Base-by-base conservation (phyloP, 139 green algal genomes). In the Nannochloris sp. region DNA sequence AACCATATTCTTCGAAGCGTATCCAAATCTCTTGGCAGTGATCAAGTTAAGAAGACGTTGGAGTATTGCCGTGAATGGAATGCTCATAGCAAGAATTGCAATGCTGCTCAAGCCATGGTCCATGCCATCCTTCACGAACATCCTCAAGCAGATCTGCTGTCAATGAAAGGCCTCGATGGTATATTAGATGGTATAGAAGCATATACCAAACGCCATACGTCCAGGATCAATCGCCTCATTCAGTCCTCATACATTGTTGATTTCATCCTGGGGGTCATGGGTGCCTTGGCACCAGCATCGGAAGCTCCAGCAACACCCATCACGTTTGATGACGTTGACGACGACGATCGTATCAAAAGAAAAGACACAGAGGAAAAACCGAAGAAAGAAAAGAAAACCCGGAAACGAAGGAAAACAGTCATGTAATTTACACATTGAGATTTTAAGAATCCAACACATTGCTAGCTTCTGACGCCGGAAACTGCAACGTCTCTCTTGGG, bases 1-100 rank as follows among this genome's bases (percentile, higher is more conserved):
- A 15, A 25, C 34, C 34, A 40, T 40, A 64, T 68, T 16, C 11
- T 78, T 46, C 19, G 16, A 19, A 43, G 5, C 4, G 50, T 70
- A 48, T 48, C 48, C 4, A 51, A 27, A 6, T 57, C 14, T 15
- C 50, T 73, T 25, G 27, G 40, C 8, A n/a, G 2, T 44, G 31
- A 54, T 21, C 12, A 29, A 40, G 0, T 25, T 4, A 31, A 19
- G 24, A 21, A 58, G n/a, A 50, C 21, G 51, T 71, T 91, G 16
- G 56, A 75, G 57, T 85, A 80, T 48, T 49, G 63, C 12, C 66
- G 90, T 16, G 89, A 97, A 50, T 99, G 93, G 93, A 98, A 97
- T 70, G 94, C 88, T 19, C 90, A 96, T 68, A 66, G 80, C 8
- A 74, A 75, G 62, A 84, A 87, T 67, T 95, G 82, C 70, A 69